Conservation (phyloP, 805 yeast species). For the Sungouiozyma ichnusensis region DNA sequence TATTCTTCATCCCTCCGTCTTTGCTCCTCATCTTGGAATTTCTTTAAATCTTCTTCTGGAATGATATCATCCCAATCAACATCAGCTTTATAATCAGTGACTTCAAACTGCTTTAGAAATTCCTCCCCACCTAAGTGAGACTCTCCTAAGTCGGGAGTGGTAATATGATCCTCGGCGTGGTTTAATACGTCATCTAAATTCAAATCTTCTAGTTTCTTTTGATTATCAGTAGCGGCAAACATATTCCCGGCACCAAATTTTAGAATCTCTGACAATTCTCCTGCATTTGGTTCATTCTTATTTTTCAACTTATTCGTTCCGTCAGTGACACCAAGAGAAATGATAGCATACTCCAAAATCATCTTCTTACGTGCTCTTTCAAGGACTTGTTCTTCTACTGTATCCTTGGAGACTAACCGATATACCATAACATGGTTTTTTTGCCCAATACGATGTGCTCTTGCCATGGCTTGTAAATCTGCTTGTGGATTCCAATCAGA, state of each 20-base stretch:
- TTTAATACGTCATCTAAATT: constrained; percentile 90
- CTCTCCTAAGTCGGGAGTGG: constrained; percentile 93
- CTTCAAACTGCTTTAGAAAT: constrained; percentile 92
- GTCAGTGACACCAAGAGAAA: constrained; percentile 90
- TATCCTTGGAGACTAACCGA: constrained; percentile 94
- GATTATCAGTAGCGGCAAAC: constrained; percentile 94
- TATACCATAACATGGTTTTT: constrained; percentile 96
- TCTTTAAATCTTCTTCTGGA: constrained; percentile 84
- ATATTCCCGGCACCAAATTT: constrained; percentile 98
- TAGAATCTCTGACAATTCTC: constrained; percentile 83
- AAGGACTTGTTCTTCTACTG: constrained; percentile 93
- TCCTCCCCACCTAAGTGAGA: constrained; percentile 98
- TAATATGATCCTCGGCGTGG: constrained; percentile 95
- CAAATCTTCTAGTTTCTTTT: constrained; percentile 88
- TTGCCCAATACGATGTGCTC: constrained; percentile 99
- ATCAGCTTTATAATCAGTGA: constrained; percentile 96
- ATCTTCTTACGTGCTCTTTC: constrained; percentile 96
- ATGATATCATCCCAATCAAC: constrained; percentile 98
- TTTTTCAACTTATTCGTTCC: constrained; percentile 34
- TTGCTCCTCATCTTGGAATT: constrained; percentile 85
- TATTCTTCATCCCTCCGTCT: constrained; percentile 76
- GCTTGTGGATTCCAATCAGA: constrained; percentile 99
- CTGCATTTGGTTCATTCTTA: constrained; percentile 65
- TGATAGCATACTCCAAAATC: constrained; percentile 96
- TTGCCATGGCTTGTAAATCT: constrained; percentile 97